Evolutionary conservation across 1,139 yeast species (phyloP).

Genomic region (Sporopachydermia cereana): DNA sequence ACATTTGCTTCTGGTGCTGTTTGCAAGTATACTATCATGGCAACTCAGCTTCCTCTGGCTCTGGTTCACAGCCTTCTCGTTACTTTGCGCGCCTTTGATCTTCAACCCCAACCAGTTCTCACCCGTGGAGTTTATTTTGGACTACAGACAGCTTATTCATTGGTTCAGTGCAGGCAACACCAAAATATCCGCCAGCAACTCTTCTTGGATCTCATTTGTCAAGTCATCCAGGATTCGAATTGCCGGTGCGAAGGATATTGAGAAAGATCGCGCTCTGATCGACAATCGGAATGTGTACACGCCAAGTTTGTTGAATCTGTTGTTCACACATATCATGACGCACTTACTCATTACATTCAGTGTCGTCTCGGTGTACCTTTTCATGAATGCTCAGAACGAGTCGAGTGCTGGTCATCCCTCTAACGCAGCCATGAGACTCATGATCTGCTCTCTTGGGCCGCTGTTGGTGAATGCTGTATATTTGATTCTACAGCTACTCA

Average conservation of each 20-base stretch:
- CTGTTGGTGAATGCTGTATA: slow-evolving; percentile 34
- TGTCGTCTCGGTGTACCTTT: slow-evolving; percentile 49
- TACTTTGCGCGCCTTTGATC: slow-evolving; percentile 67
- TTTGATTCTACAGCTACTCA: slow-evolving; percentile 30
- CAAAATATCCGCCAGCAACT: slow-evolving; percentile 26
- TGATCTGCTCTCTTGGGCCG: slow-evolving; percentile 42
- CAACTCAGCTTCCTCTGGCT: slow-evolving; percentile 72
- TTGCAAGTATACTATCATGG: slow-evolving; percentile 64
- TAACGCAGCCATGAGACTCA: slow-evolving; percentile 42
- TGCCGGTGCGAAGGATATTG: slow-evolving; percentile 41
- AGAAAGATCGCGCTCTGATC: slow-evolving; percentile 17
- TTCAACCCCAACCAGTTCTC: slow-evolving; percentile 85
- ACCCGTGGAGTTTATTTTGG: slow-evolving; percentile 55
- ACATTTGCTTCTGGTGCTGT: slow-evolving; percentile 44
- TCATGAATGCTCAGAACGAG: slow-evolving; percentile 62
- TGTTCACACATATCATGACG: slow-evolving; percentile 40
- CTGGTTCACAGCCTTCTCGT: slow-evolving; percentile 61
- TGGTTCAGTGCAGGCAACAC: slow-evolving; percentile 66
- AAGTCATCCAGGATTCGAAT: slow-evolving; percentile 43
- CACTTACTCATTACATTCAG: slow-evolving; percentile 35
- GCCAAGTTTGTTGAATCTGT: slow-evolving; percentile 38
- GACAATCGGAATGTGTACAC: slow-evolving; percentile 22
- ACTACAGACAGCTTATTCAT: slow-evolving; percentile 49
- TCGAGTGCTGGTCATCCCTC: slow-evolving; percentile 35
- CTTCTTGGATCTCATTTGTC: slow-evolving; percentile 53